Evolutionary conservation across 768 basidiomycete species (phyloP), one percentile per base, ranked within the genome.

Genomic region (Hericium rajendrae): DNA sequence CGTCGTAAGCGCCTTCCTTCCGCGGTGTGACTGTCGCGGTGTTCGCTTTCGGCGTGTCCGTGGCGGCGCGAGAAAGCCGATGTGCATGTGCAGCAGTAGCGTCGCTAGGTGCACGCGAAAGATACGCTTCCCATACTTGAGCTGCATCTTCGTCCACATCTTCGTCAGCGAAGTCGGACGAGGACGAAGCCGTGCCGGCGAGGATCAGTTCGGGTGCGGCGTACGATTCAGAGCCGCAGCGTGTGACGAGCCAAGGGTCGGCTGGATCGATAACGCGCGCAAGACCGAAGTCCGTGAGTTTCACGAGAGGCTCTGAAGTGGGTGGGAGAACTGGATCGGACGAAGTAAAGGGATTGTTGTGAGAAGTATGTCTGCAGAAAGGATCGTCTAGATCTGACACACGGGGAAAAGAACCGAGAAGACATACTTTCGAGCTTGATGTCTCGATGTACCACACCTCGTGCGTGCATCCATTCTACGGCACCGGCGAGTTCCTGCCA

Each of bases 231-330:
- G 84, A 87, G 6, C 92, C 91, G 69, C 92, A 95, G 1, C 91
- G 80, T 11, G 91, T 94, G 16, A 78, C 76, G 11, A 94, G 74
- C 15, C 83, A 71, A 1, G 85, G 86, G 1, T 73, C 64, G 4
- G 77, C 70, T 13, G 84, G 77, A 63, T 88, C 81, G 62, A 93
- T 83, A 70, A 91, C 91, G 26, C 91, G 78, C 15, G 90, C 84
- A n/a, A 95, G 80, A 6, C 92, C 91, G 65, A 94, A 95, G 67
- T 95, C 92, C 46, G 88, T 87, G 9, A 94, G 75, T 67, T 92
- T 91, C 70, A 94, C 74, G 6, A 93, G 75, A 1, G 61, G 61
- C 11, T 38, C 41, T 16, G 24, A 50, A 1, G 88, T 84, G 0
- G 74, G 61, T 0, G 80, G 73, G 1, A 76, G 69, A 1, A 70